Percentiles rank a stretch among this genome's conserved stretches.
Evolutionary conservation across 2,329 filamentous ascomycete genomes (phyloP).

Genomic region (Teratosphaeriaceae sp.): DNA sequence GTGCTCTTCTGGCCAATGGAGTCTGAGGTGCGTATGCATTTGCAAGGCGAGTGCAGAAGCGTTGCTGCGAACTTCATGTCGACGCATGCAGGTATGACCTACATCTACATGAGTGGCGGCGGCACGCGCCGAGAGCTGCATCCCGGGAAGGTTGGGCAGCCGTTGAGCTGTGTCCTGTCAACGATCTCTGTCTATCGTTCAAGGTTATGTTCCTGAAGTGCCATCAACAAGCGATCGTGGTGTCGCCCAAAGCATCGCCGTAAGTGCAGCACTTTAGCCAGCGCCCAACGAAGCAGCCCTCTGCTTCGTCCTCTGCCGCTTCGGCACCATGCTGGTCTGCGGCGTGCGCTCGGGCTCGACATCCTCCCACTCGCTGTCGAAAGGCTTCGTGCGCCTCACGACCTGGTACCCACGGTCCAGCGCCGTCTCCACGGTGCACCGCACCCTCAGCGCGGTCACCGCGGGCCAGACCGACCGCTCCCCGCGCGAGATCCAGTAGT

Average conservation of each 20-base stretch:
- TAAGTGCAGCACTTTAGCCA: neutral
- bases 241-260: no score
- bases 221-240: neutral
- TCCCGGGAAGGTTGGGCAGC: neutral
- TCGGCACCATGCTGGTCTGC: neutral
- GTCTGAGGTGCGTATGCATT: no score
- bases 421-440: constrained; percentile 81
- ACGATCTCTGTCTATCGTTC: no score
- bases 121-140: neutral
- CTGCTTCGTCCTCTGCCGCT: neutral
- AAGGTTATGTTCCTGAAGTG: no score
- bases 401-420: constrained; percentile 79
- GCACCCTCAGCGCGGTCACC: constrained; percentile 70
- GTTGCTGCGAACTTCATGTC: no score
- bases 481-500: constrained; percentile 79
- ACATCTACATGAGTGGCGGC: neutral
- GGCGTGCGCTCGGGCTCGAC: neutral
- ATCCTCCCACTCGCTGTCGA: neutral
- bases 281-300: neutral
- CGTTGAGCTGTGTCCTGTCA: neutral
- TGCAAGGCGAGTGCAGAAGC: no score
- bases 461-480: constrained; percentile 90
- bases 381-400: constrained; percentile 43
- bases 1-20: no score
- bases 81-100: neutral